phyloP scores from a whole-genome alignment of 108 stramenopile genomes.

The Pseudonitzschia delicatissima region DNA sequence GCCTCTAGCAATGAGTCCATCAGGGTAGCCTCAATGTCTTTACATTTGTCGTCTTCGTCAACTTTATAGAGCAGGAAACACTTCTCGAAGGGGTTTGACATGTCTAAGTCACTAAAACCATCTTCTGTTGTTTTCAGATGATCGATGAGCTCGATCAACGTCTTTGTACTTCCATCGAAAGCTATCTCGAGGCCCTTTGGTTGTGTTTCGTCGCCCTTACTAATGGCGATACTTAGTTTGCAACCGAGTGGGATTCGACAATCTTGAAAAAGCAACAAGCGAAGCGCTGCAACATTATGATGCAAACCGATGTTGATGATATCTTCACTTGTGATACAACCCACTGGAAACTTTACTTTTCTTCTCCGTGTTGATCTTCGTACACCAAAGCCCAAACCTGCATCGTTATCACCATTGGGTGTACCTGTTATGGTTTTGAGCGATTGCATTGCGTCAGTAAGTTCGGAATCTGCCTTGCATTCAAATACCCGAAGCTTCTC shows the following conservation, averaged over 20 bases:
- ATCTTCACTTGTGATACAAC: slow-evolving; percentile 30
- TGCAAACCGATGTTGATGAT: slow-evolving; percentile 18
- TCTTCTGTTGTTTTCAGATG: slow-evolving; percentile 5
- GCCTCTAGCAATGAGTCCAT: slow-evolving; percentile 32
- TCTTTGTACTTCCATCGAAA: not conserved
- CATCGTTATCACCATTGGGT: not conserved
- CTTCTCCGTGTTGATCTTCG: slow-evolving; percentile 43
- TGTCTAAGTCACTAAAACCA: not conserved
- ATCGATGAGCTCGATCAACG: slow-evolving; percentile 10
- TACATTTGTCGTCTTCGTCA: slow-evolving; percentile 6
- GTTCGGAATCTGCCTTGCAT: slow-evolving; percentile 5
- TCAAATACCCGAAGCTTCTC: slow-evolving; percentile 33
- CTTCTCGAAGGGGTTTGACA: not conserved
- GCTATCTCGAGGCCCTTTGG: not conserved
- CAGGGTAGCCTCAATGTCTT: slow-evolving; percentile 9
- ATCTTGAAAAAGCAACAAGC: slow-evolving; percentile 37
- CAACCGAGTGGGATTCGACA: slow-evolving; percentile 18
- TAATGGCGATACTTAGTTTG: slow-evolving; percentile 14
- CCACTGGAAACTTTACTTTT: slow-evolving; percentile 37
- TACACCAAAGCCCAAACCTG: not conserved
- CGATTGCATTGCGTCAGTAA: slow-evolving; percentile 13
- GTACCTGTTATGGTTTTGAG: slow-evolving; percentile 12
- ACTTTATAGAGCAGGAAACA: slow-evolving; percentile 12
- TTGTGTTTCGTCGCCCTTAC: not conserved
- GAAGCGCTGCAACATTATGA: slow-evolving; percentile 45